Evolutionary conservation across 2,329 filamentous ascomycete genomes (phyloP), one percentile per base, ranked within the genome.

Genomic region (Penicillium brevicompactum): DNA sequence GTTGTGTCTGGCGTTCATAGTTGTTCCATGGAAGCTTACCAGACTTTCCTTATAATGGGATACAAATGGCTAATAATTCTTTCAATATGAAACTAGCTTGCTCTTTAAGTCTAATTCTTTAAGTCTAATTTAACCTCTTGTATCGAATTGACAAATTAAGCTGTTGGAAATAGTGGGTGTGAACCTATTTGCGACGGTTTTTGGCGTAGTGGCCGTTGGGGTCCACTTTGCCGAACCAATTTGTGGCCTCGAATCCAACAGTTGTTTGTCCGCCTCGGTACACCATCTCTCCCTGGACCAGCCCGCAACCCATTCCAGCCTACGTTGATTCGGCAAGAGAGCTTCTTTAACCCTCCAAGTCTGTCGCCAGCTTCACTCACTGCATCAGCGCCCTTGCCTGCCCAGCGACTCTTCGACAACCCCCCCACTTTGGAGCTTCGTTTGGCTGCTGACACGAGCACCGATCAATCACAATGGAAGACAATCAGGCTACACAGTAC

Each of bases 401-500:
- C 52, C 45, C 21, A 31, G 31, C 24, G 42, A 31, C 18, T 14
- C 40, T 48, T 45, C 10, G 32, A n/a, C 24, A 44, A 49, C 37
- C 16, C 16, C 22, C 47, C 37, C 48, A 51, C 50, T 44, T 43
- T 41, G 30, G 45, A 18, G 24, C 51, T 46, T 16, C 8, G 31
- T 18, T 18, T 9, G 32, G 22, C 34, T 31, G 44, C 49, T 44
- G 49, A 53, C 49, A 56, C 43, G 53, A 51, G 49, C 22, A 57
- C 21, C 31, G 41, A 44, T 38, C 38, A 46, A 57, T 51, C 45
- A 63, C 57, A 52, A 76, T 78, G 75, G 68, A 75, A 37, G 67
- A 71, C 44, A 63, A 64, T 31, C 60, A 71, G 46, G 73, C 74
- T 51, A 64, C 70, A 21, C 63, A 69, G 47, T 78, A 76, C 56